Evolutionary conservation across 1,284 basidiomycete genomes (phyloP), one percentile per base, ranked within the genome.

Genomic region (Malassezia caprae): DNA sequence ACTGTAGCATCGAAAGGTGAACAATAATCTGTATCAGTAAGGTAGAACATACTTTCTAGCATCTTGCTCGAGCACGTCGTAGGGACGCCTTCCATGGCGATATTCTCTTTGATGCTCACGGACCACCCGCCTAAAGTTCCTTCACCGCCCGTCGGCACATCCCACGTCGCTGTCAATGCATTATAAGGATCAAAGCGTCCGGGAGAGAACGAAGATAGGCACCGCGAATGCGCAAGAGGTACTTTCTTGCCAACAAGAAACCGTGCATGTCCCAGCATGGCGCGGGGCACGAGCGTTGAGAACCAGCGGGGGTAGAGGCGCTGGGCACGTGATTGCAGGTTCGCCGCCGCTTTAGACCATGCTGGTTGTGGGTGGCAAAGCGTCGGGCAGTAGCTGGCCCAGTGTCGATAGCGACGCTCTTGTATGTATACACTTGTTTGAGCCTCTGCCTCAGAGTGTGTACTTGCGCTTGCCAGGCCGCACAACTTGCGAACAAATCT

Each of bases 1-100:
- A 86, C 86, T 0, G 89, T 90, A 43, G 93, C 90, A 71, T 90
- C 86, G 68, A 86, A 90, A 0, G 89, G 88, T 0, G 91, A 83
- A 0, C 67, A 73, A 67, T 87, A 96, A 37, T 40, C 52, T 30
- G 39, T 19, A 37, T 43, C 6, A 26, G 27, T 26, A 37, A 11
- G 11, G 11, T 24, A 7, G 15, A 4, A 42, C 34, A 17, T 41
- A 35, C 35, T 19, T n/a, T 56, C 39, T 13, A 74, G 64, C 68
- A 73, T 72, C 5, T 50, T 55, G 35, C 65, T 68, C 0, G 68
- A 61, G 46, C 67, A 69, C 2, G 70, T 59, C 1, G 64, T 61
- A 3, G 54, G 59, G 34, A 61, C 50, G 21, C 53, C 54, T 5
- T 47, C 23, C 34, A 68, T 63, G 48, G 61, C 62, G 19, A 74